Evolutionary conservation across 2,329 filamentous ascomycete species (phyloP), one percentile per base, ranked within the genome.

Genomic region (Emydomyces testavorans): DNA sequence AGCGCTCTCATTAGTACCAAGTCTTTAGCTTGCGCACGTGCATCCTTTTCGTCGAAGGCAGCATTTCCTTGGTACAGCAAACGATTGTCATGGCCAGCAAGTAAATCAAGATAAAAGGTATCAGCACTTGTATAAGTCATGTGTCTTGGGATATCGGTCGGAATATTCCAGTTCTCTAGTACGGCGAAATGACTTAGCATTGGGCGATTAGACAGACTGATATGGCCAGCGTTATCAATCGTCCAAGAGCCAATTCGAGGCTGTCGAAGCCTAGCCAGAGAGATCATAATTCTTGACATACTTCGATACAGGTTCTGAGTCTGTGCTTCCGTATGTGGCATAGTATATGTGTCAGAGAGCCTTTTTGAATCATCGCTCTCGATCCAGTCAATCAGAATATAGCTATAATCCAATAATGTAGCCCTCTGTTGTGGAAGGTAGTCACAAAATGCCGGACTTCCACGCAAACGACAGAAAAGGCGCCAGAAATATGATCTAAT

Each of bases 1-100:
- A 36, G 53, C 32, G 51, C 62, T 62, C 37, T 60, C 59, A 47
- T 58, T 53, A 40, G 63, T 58, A 48, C 53, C 54, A 46, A 52
- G 55, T 46, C 57, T 52, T 48, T 40, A 16, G 41, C 50, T 31
- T 52, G 46, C 2, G 16, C 16, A 13, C 39, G 45, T 28, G 34
- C 50, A 34, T 49, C 52, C 2, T 16, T 6, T 15, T 46, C 31
- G 18, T 37, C 11, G 18, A 29, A 47, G 3, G 36, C 32, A 42
- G 51, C 44, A 47, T 61, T 60, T 47, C 42, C 50, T 32, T 61
- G 56, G 53, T 52, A 44, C 7, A 39, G 46, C 15, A 60, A 47
- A n/a, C 53, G 54, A 37, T 54, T 57, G 48, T 60, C 56, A 42
- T 60, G 54, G 20, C 37, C 50, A 28, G 36, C 50, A 29, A 61